Evolutionary conservation across 345 rosid genomes (phyloP).

Genomic region (Trapa bicornis): DNA sequence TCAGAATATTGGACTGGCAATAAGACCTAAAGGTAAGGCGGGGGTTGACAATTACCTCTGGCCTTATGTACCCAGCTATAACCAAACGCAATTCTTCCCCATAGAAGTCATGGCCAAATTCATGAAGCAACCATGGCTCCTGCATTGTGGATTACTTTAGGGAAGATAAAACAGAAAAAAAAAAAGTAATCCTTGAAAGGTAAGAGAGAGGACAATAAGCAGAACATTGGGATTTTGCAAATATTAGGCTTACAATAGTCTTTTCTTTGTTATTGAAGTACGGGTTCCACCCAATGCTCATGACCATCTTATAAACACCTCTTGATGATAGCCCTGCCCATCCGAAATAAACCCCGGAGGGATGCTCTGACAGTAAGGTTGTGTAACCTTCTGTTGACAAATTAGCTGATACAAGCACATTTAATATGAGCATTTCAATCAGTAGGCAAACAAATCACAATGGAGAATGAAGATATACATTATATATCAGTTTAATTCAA

Average conservation of each 20-base stretch:
- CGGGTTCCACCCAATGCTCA: conserved; percentile 96
- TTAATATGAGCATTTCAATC: no score
- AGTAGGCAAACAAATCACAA: background rate
- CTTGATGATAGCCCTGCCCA: conserved; percentile 66
- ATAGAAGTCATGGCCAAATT: conserved; percentile 74
- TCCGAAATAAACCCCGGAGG: conserved; percentile 89
- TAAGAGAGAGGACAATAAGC: background rate
- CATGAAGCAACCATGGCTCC: conserved; percentile 97
- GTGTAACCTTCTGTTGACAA: conserved; percentile 63
- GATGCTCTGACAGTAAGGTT: conserved; percentile 46
- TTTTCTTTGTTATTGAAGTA: conserved; percentile 76
- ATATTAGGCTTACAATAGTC: conserved; percentile 54
- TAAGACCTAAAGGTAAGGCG: background rate
- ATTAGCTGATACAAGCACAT: conserved; percentile 51
- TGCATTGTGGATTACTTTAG: conserved; percentile 14
- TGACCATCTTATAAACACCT: conserved; percentile 81
- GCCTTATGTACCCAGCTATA: conserved; percentile 77
- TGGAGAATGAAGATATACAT: background rate
- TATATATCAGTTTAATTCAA: no score
- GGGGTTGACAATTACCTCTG: conserved; percentile 35
- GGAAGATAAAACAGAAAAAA: background rate
- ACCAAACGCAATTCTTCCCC: conserved; percentile 74
- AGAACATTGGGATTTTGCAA: background rate
- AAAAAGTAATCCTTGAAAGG: background rate
- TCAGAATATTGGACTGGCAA: background rate